Conservation (phyloP, 371 early-diverging fungal genomes). For the Mortierella sp. region DNA sequence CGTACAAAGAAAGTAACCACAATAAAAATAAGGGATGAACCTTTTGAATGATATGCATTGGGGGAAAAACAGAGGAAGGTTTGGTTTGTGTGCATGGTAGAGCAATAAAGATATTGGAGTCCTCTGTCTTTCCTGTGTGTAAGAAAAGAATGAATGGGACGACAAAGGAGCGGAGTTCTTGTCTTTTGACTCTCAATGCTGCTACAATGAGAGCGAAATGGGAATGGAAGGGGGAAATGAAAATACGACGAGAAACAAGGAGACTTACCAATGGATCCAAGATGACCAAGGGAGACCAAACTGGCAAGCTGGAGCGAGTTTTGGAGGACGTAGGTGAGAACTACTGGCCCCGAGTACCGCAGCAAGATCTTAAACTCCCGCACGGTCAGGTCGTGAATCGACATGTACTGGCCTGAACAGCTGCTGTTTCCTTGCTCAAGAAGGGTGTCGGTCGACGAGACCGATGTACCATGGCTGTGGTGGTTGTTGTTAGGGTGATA, state of each 20-base stretch:
- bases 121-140: background rate
- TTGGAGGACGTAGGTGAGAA: conserved; percentile 75
- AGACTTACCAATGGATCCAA: conserved; percentile 60
- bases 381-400: conserved; percentile 16
- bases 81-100: background rate
- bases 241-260: background rate
- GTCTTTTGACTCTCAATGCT: background rate
- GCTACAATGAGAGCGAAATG: background rate
- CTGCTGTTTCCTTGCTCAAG: conserved; percentile 18
- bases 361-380: conserved; percentile 59
- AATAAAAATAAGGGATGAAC: background rate
- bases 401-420: background rate
- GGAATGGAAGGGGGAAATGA: conserved; percentile 9
- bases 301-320: conserved; percentile 74
- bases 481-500: conserved; percentile 23
- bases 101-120: no score
- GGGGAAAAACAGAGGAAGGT: background rate
- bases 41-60: background rate
- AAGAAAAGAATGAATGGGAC: background rate
- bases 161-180: background rate
- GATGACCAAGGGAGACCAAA: conserved; percentile 75
- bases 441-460: conserved; percentile 21
- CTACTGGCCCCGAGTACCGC: conserved; percentile 68
- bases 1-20: background rate
- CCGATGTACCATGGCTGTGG: conserved; percentile 10